Conservation (phyloP, 176 grass and related monocot species). For the Aegilops bicornis region DNA sequence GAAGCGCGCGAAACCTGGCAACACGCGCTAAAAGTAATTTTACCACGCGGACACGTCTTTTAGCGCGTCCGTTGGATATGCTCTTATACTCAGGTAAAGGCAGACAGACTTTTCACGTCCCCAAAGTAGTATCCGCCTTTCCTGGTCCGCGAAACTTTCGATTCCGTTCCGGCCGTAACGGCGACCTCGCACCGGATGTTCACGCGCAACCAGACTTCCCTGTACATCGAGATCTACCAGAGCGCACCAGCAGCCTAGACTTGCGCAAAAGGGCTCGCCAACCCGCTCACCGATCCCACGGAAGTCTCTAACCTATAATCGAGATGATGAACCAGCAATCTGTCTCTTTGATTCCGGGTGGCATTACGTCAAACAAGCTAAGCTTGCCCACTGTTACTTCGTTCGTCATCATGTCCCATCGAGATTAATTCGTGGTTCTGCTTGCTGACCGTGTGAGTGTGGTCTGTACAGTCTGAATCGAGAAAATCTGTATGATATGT, state of each 20-base stretch:
- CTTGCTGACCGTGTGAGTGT: neutral
- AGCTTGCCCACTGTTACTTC: constrained; percentile 35
- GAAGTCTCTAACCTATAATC: too few species aligned
- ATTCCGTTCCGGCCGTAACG: neutral
- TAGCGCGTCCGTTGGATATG: too few species aligned
- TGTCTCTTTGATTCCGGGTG: neutral
- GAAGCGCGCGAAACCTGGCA: too few species aligned
- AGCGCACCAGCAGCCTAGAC: neutral
- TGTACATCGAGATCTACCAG: neutral
- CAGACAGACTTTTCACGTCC: neutral
- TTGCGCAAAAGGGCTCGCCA: too few species aligned
- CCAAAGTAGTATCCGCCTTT: neutral
- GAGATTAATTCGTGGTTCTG: neutral
- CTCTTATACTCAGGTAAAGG: too few species aligned
- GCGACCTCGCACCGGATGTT: constrained; percentile 26
- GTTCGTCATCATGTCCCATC: neutral
- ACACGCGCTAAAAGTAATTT: too few species aligned
- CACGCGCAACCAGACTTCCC: constrained; percentile 3
- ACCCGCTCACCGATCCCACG: too few species aligned
- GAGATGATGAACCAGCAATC: too few species aligned
- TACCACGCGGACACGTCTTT: too few species aligned
- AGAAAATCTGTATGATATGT: neutral
- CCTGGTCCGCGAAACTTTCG: neutral
- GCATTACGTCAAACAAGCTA: neutral
- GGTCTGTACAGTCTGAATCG: too few species aligned